phyloP scores from a whole-genome alignment of 805 yeast species.

The Wickerhamomyces bovis region DNA sequence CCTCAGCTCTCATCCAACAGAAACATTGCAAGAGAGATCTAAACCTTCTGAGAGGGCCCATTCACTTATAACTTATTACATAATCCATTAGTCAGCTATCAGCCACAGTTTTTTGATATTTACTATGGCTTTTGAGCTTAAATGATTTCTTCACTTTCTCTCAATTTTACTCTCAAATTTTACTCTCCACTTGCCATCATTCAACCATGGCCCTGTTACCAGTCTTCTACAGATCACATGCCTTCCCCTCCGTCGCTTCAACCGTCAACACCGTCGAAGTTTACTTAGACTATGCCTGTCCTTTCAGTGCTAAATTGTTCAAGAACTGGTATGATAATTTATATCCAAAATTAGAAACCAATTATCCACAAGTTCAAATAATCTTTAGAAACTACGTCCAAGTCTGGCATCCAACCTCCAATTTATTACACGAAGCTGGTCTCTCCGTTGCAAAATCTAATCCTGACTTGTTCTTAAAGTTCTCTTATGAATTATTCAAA shows the following conservation, averaged over 20 bases:
- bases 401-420: conserved; percentile 85
- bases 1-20: no score
- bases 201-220: conserved; percentile 29
- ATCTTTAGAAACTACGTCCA: conserved; percentile 72
- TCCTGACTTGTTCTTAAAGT: conserved; percentile 51
- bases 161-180: no score
- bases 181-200: no score
- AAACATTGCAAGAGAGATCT: no score
- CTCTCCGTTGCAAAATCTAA: conserved; percentile 58
- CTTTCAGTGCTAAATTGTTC: conserved; percentile 62
- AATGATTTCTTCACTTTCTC: no score
- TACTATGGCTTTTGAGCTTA: no score
- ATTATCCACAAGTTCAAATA: conserved; percentile 48
- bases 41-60: no score
- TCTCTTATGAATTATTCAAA: conserved; percentile 50
- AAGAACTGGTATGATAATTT: conserved; percentile 45
- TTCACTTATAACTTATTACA: no score
- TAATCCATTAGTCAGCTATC: no score
- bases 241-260: conserved; percentile 8
- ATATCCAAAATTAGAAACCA: conserved; percentile 43
- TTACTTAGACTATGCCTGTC: conserved; percentile 74
- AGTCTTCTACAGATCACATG: conserved; percentile 21
- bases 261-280: conserved; percentile 45
- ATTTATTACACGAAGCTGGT: conserved; percentile 62
- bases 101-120: no score